phyloP scores from a whole-genome alignment of 306 rosid genomes.

The Sicyos edulis region DNA sequence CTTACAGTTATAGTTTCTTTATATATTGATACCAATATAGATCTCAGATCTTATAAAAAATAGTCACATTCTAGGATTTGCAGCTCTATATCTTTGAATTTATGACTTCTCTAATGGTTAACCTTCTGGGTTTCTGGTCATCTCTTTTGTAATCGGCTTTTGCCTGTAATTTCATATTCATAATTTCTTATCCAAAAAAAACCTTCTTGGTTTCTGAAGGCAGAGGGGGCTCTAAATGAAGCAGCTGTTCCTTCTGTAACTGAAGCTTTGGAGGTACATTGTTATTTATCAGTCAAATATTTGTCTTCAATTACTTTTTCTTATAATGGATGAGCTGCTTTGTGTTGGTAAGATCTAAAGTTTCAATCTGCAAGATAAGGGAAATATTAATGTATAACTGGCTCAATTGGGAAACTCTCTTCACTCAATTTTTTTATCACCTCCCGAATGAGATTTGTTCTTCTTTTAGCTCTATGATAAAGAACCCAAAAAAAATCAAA shows the following conservation, averaged over 20 bases:
- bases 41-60: too few relatives aligned
- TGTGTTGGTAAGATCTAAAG: background rate
- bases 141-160: too few relatives aligned
- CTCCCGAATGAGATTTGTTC: background rate
- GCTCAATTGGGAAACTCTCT: background rate
- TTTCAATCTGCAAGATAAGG: slow-evolving; percentile 1
- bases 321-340: background rate
- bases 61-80: background rate
- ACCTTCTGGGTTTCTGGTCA: slow-evolving; percentile 19
- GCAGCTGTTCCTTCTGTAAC: slow-evolving; percentile 49
- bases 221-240: slow-evolving; percentile 77
- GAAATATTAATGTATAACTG: background rate
- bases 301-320: background rate
- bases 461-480: background rate
- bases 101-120: slow-evolving; percentile 16
- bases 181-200: too few relatives aligned
- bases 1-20: too few relatives aligned
- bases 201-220: slow-evolving; percentile 45
- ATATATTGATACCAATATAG: too few relatives aligned
- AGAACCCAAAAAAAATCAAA: too few relatives aligned
- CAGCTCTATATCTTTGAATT: background rate
- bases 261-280: slow-evolving; percentile 56
- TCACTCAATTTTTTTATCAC: background rate
- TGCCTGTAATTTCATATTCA: too few relatives aligned
- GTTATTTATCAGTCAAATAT: background rate